Evolutionary conservation across 1,139 yeast species (phyloP).

Genomic region (Pneumocystis oryctolagi): DNA sequence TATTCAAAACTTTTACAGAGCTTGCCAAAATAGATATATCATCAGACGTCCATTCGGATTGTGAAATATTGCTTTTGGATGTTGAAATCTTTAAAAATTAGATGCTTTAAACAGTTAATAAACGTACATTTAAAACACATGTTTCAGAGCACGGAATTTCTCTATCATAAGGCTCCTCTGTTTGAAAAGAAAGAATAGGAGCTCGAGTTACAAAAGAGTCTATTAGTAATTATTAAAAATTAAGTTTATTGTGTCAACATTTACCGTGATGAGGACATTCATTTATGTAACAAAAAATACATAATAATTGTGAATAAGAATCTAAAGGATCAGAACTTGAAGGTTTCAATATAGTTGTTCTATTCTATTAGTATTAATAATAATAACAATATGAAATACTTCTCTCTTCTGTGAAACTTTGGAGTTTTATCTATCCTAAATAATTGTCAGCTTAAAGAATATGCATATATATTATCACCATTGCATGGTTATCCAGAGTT

Average conservation of each 20-base stretch:
- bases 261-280: slow-evolving; percentile 15
- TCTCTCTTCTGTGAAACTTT: background rate
- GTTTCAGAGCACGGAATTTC: slow-evolving; percentile 10
- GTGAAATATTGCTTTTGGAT: background rate
- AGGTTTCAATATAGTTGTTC: background rate
- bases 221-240: background rate
- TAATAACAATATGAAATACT: background rate
- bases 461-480: background rate
- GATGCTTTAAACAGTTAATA: background rate
- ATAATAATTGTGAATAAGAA: slow-evolving; percentile 13
- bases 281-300: slow-evolving; percentile 13
- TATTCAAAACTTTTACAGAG: background rate
- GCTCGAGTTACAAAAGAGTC: slow-evolving; percentile 5
- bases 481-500: background rate
- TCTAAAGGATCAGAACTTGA: slow-evolving; percentile 8
- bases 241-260: background rate
- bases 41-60: slow-evolving; percentile 7
- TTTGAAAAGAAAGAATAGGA: slow-evolving; percentile 7
- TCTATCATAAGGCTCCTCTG: slow-evolving; percentile 6
- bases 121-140: slow-evolving; percentile 10
- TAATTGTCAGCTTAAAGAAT: background rate
- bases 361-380: background rate
- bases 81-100: background rate
- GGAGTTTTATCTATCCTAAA: background rate
- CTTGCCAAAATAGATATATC: background rate